Evolutionary conservation across 2,329 filamentous ascomycete genomes (phyloP).

Genomic region (Diaporthe destruens): DNA sequence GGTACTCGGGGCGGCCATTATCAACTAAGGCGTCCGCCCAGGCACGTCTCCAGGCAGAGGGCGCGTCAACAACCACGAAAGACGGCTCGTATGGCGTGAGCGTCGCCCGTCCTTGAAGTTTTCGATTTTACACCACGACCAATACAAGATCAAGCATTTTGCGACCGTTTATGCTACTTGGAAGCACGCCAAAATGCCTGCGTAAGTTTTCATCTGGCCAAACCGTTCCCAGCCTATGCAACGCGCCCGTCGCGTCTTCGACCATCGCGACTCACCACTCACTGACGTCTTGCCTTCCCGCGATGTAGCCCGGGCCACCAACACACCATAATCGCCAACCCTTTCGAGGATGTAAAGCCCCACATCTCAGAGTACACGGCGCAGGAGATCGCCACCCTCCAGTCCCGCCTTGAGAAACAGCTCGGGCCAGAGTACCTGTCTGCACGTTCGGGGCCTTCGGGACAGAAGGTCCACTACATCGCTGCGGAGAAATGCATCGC

Average conservation of each 20-base stretch:
- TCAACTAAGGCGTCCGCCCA: not conserved
- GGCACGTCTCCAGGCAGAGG: conserved; percentile 36
- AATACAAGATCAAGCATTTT: not conserved
- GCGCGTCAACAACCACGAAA: conserved; percentile 33
- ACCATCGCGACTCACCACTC: not conserved
- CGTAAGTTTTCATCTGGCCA: conserved; percentile 51
- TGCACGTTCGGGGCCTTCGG: conserved; percentile 83
- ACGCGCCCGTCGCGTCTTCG: conserved; percentile 30
- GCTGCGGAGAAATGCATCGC: conserved; percentile 97
- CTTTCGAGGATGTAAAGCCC: conserved; percentile 80
- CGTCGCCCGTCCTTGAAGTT: conserved; percentile 5
- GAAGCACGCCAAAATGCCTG: conserved; percentile 55
- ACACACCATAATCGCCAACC: conserved; percentile 75
- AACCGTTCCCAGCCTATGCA: conserved; percentile 41
- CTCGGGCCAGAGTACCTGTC: conserved; percentile 97
- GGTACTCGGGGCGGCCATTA: not conserved
- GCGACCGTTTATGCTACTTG: conserved; percentile 14
- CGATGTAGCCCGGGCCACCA: conserved; percentile 75
- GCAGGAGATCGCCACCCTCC: conserved; percentile 88
- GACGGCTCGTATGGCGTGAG: conserved; percentile 21
- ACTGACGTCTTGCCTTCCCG: conserved; percentile 15
- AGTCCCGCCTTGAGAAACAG: conserved; percentile 89
- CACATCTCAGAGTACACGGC: conserved; percentile 86
- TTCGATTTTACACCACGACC: conserved; percentile 14
- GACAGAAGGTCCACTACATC: conserved; percentile 91